Evolutionary conservation across 768 basidiomycete species (phyloP).

Genomic region (Auricularia heimuer): DNA sequence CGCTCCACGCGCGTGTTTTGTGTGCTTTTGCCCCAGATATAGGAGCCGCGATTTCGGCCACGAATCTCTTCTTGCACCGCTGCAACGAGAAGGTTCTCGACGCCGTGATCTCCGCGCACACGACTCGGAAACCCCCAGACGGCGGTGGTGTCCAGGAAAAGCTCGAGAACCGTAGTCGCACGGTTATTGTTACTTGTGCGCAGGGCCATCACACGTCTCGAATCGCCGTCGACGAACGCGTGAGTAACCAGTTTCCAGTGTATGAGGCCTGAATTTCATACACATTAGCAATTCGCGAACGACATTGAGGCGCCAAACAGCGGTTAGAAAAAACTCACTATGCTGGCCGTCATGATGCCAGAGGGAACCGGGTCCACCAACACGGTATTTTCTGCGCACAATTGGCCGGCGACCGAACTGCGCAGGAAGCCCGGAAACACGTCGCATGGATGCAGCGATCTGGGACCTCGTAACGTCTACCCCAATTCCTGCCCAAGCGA

Average conservation of each 20-base stretch:
- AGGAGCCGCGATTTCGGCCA: constrained; percentile 17
- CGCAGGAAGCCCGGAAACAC: background rate
- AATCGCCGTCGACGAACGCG: constrained; percentile 14
- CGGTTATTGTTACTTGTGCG: constrained; percentile 30
- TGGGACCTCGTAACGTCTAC: background rate
- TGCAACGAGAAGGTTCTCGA: constrained; percentile 22
- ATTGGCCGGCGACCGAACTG: constrained; percentile 4
- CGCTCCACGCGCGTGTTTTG: constrained; percentile 11
- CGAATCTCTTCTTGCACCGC: constrained; percentile 20
- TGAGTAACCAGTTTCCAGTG: constrained; percentile 17
- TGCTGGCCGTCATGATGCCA: constrained; percentile 20
- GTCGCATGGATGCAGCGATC: background rate
- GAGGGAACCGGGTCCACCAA: constrained; percentile 13
- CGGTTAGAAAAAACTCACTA: constrained; percentile 8
- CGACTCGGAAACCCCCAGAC: constrained; percentile 23
- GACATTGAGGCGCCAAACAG: background rate
- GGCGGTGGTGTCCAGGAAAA: constrained; percentile 20
- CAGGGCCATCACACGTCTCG: constrained; percentile 12
- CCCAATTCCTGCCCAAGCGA: too few relatives aligned
- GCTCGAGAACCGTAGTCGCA: constrained; percentile 25
- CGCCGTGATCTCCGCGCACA: constrained; percentile 30
- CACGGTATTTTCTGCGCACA: constrained; percentile 7
- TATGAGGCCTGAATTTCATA: constrained; percentile 7
- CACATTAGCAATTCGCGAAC: constrained; percentile 17
- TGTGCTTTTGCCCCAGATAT: constrained; percentile 25